A percentile compares a stretch with the other conserved stretches of the same genome.
These are phyloP conservation scores for Stentor coeruleus DNA, from an alignment of 73 alveolate species.

Conservation along the genomic window DNA sequence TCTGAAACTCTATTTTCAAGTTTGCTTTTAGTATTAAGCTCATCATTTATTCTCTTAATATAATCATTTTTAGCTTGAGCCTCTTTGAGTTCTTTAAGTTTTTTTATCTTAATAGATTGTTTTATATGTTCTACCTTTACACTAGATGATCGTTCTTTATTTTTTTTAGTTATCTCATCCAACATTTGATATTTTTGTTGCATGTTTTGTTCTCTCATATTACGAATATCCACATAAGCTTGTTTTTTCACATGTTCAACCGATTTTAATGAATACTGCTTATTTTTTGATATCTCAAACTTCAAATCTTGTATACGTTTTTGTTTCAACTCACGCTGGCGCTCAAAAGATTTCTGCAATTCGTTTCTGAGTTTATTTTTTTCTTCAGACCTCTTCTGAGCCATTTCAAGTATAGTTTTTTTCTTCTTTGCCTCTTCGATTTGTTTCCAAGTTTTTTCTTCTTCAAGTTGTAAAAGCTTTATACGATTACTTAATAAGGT, in stretches of 20 bases:
- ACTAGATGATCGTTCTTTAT: slow-evolving; percentile 38
- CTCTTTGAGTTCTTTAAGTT: not conserved
- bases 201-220: not conserved
- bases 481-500: not conserved
- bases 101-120: not conserved
- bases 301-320: too few relatives aligned
- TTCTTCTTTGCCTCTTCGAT: not conserved
- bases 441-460: not conserved
- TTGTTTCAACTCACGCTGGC: not conserved
- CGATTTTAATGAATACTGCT: not conserved
- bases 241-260: too few relatives aligned
- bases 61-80: not conserved
- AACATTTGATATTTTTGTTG: not conserved
- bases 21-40: not conserved
- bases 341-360: not conserved
- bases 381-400: slow-evolving; percentile 46
- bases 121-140: not conserved
- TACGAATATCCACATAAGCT: not conserved
- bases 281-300: not conserved
- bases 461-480: not conserved
- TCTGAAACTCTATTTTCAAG: not conserved
- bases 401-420: not conserved
- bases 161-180: slow-evolving; percentile 30
- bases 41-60: slow-evolving; percentile 10
- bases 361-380: not conserved